Evolutionary conservation across 2,329 filamentous ascomycete genomes (phyloP).

Genomic region (Claviceps fusiformis): DNA sequence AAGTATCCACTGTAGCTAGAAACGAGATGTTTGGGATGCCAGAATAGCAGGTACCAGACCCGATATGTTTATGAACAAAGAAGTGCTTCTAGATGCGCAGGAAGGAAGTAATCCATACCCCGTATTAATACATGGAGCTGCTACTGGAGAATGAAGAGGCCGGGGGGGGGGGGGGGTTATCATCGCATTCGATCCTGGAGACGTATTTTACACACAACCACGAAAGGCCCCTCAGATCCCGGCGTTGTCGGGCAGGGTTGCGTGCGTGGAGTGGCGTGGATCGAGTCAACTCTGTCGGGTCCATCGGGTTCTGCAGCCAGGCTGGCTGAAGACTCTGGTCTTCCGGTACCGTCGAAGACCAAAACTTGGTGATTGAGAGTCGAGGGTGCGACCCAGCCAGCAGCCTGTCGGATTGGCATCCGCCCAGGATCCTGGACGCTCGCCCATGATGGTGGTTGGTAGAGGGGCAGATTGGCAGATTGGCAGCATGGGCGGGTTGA

Average conservation of each 20-base stretch:
- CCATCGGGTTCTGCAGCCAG: neutral
- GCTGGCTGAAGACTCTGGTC: too few relatives aligned
- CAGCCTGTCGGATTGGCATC: neutral
- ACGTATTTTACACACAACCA: neutral
- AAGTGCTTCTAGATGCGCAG: neutral
- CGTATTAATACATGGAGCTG: neutral
- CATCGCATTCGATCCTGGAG: neutral
- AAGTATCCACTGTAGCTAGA: conserved; percentile 3
- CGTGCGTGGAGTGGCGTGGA: neutral
- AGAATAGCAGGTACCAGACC: neutral
- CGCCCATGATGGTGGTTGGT: neutral
- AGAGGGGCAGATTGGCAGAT: neutral
- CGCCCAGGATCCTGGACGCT: neutral
- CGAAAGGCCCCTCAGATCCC: neutral
- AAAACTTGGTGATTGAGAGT: neutral
- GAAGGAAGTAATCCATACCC: neutral
- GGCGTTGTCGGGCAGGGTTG: neutral
- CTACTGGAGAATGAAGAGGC: neutral
- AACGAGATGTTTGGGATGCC: neutral
- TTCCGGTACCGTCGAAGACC: neutral
- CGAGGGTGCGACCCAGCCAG: neutral
- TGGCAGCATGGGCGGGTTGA: neutral
- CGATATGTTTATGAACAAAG: neutral
- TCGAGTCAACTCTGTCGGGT: neutral
- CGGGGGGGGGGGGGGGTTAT: neutral